These are phyloP conservation scores for Skeletonema tropicum DNA, from an alignment of 108 stramenopile genomes.

Conservation along the genomic window DNA sequence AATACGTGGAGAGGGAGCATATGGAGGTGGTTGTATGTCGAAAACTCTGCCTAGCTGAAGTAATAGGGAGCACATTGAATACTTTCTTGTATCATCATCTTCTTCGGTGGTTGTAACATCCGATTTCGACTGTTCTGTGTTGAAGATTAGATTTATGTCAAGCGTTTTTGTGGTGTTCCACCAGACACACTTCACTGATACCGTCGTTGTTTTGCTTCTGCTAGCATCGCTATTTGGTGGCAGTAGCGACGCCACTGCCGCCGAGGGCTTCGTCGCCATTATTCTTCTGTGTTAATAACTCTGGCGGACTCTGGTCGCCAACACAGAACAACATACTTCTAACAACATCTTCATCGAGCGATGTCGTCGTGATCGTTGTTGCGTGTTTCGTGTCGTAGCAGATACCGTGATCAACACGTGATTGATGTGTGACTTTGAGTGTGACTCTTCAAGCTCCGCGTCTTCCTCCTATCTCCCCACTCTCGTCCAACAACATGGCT, in stretches of 20 bases:
- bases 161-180: neutral
- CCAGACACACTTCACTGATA: neutral
- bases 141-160: neutral
- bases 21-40: neutral
- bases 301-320: too few relatives aligned
- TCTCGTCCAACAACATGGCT: too few relatives aligned
- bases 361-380: too few relatives aligned
- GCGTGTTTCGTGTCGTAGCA: too few relatives aligned
- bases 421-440: too few relatives aligned
- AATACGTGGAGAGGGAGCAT: neutral
- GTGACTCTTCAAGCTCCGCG: too few relatives aligned
- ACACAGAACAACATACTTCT: too few relatives aligned
- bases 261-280: neutral
- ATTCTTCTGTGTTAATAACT: neutral
- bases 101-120: neutral
- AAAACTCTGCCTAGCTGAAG: neutral
- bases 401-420: too few relatives aligned
- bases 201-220: too few relatives aligned
- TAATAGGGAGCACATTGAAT: conserved; percentile 6
- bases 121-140: neutral
- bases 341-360: too few relatives aligned
- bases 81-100: neutral
- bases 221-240: neutral
- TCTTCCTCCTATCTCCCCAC: neutral
- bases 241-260: neutral